phyloP scores from a whole-genome alignment of 1,284 basidiomycete genomes.

The Ustilago xerochloae region DNA sequence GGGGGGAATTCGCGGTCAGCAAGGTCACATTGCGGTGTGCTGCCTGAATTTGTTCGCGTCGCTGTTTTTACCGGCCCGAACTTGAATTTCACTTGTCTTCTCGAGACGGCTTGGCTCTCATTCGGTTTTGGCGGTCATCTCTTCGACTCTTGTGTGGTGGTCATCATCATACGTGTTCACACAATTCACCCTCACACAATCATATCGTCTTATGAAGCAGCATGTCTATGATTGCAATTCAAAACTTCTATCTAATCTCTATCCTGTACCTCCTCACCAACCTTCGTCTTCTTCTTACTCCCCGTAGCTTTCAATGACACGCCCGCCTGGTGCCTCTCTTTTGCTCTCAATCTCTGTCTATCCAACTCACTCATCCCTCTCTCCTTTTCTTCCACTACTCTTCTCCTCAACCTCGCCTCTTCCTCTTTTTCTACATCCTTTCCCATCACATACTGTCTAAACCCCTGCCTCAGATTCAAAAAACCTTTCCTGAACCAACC shows the following conservation, averaged over 20 bases:
- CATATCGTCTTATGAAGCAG: no score
- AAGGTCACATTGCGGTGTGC: not conserved
- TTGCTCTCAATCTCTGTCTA: constrained; percentile 17
- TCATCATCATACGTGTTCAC: not conserved
- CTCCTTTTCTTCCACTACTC: constrained; percentile 17
- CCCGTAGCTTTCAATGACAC: constrained; percentile 28
- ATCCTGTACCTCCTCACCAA: not conserved
- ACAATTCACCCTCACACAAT: not conserved
- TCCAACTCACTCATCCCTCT: constrained; percentile 23
- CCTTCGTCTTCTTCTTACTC: constrained; percentile 24
- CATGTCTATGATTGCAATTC: not conserved
- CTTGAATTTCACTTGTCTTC: not conserved
- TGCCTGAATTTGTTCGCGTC: not conserved
- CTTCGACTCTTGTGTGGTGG: not conserved
- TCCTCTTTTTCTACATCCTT: constrained; percentile 28
- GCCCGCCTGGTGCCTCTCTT: constrained; percentile 23
- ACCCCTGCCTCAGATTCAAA: constrained; percentile 30
- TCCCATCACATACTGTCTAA: constrained; percentile 40
- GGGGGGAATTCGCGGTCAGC: constrained; percentile 4
- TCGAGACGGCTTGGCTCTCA: not conserved
- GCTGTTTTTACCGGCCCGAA: not conserved
- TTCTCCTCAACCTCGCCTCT: constrained; percentile 11
- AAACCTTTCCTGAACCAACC: constrained; percentile 48
- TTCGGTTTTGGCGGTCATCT: constrained; percentile 33
- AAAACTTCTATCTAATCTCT: no score